These are phyloP conservation scores for Neurospora tetrasperma DNA, from an alignment of 495 filamentous ascomycete species.

Conservation along the genomic window DNA sequence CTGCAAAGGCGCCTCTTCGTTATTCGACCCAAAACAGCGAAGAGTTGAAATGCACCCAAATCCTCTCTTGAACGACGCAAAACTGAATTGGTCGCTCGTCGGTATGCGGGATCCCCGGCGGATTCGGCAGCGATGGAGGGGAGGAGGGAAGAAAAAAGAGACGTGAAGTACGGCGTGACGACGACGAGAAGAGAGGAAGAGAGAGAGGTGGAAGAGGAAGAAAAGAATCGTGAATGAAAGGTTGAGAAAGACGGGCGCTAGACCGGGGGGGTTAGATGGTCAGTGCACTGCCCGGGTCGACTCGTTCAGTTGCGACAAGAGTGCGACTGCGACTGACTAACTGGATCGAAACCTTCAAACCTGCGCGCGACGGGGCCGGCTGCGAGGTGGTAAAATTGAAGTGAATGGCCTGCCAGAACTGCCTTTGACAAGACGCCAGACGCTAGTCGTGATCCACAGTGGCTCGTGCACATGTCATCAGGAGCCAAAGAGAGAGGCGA, in stretches of 20 bases:
- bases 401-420: neutral
- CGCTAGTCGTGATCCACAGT: neutral
- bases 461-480: neutral
- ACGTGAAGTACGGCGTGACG: slow-evolving; percentile 9
- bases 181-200: slow-evolving; percentile 13
- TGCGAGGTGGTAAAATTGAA: neutral
- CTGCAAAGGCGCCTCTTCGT: slow-evolving; percentile 5
- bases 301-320: slow-evolving; percentile 10
- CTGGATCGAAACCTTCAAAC: neutral
- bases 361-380: neutral
- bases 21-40: slow-evolving; percentile 15
- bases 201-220: slow-evolving; percentile 17
- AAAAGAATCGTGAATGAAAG: slow-evolving; percentile 15
- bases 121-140: slow-evolving; percentile 15
- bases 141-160: slow-evolving; percentile 9
- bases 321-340: neutral
- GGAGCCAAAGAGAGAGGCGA: neutral
- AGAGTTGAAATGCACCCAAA: slow-evolving; percentile 18
- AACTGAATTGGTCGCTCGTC: slow-evolving; percentile 33
- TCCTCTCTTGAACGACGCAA: slow-evolving; percentile 28
- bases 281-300: slow-evolving; percentile 1
- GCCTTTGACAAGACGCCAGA: neutral
- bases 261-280: slow-evolving; percentile 8
- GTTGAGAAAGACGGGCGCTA: slow-evolving; percentile 4
- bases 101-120: slow-evolving; percentile 18